These are phyloP conservation scores for Dactylellina leptospora DNA, from an alignment of 2,329 filamentous ascomycete species.

Conservation along the genomic window DNA sequence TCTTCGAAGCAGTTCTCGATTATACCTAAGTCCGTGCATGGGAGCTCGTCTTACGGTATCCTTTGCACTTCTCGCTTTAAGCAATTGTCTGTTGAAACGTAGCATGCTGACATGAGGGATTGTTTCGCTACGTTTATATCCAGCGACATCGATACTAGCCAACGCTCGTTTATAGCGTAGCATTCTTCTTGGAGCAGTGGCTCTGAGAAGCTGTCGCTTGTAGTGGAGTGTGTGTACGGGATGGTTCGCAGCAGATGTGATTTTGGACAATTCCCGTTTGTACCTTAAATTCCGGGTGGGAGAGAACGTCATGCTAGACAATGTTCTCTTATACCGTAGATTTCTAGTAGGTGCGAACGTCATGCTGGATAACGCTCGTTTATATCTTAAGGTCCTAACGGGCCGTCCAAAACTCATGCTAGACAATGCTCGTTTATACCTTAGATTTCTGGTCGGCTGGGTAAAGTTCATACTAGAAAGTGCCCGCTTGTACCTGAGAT, in stretches of 20 bases:
- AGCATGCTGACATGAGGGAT: too few species aligned
- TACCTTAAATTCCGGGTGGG: background rate
- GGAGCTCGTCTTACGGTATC: too few species aligned
- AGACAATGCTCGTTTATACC: background rate
- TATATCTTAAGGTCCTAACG: background rate
- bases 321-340: background rate
- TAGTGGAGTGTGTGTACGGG: background rate
- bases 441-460: background rate
- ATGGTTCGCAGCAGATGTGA: background rate
- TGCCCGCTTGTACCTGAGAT: background rate
- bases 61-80: too few species aligned
- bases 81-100: too few species aligned
- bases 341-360: background rate
- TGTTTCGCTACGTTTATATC: too few species aligned
- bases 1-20: background rate
- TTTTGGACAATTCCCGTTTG: background rate
- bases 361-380: background rate
- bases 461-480: background rate
- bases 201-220: background rate
- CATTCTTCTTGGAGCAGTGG: background rate
- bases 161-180: conserved; percentile 1
- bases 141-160: background rate
- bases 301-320: background rate
- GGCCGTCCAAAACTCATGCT: background rate
- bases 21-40: background rate